Evolutionary conservation across 2,329 filamentous ascomycete species (phyloP), one percentile per base, ranked within the genome.

Genomic region (Stagonosporopsis cucurbitacearum): DNA sequence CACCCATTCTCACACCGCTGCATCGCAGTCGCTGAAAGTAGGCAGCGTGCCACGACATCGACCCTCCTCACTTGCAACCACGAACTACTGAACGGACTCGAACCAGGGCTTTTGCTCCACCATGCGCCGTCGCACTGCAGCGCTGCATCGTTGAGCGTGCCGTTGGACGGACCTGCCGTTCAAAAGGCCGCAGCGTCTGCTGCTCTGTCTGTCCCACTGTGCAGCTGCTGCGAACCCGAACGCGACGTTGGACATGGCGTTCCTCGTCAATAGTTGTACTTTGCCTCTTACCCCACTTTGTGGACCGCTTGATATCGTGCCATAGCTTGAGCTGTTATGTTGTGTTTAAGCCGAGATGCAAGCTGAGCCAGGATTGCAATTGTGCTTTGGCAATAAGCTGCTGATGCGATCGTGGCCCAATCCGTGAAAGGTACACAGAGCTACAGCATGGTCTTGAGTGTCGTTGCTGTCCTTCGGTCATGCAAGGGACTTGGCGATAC

Each of bases 401-500:
- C 26, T 30, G 25, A 20, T 7, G 9, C 23, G 19, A 15, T 20
- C 40, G 23, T 40, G 26, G 28, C 19, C 39, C 20, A 22, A 37
- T 20, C 37, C 33, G 48, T 45, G 33, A 48, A 47, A 26, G 22
- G 37, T 46, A 33, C 51, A 35, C 53, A 28, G 47, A 43, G 45
- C 57, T 35, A 41, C 20, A 42, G 43, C 54, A 28, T 44, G 45
- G 58, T 52, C 48, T 59, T 37, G 44, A 53, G 48, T 45, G 47
- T 49, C 50, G 23, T 26, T 48, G 37, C 45, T 52, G 49, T 55
- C 43, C 36, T 35, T 43, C 41, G 20, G 36, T 55, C 50, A 47
- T 51, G 52, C 55, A 55, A 57, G 28, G 49, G 41, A 54, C 58
- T 60, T 60, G 57, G 55, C 59, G 35, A 57, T 54, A 40, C 33